Evolutionary conservation across 257 asterid species (phyloP).

Genomic region (Nicotiana attenuata): DNA sequence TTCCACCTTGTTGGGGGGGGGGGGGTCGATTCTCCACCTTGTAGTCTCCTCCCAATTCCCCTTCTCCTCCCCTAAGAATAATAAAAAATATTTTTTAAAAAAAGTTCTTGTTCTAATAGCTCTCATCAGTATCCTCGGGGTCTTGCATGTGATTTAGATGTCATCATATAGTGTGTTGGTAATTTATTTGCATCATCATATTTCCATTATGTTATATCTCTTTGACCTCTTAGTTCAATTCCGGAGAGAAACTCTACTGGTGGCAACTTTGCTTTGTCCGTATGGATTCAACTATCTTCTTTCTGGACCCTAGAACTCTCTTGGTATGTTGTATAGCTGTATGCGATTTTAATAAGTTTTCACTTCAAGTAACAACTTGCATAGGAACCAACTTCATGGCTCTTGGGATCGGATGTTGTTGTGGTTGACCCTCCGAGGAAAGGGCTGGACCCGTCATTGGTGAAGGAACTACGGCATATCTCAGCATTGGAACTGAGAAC

Average conservation of each 20-base stretch:
- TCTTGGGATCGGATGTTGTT: slow-evolving; percentile 81
- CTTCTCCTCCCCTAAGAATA: no score
- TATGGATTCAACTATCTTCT: not conserved
- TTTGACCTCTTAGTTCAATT: slow-evolving; percentile 2
- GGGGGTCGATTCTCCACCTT: no score
- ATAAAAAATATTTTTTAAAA: no score
- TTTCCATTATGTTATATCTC: not conserved
- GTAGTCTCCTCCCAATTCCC: no score
- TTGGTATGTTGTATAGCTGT: not conserved
- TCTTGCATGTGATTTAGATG: no score
- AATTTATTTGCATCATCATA: not conserved
- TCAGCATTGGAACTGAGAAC: slow-evolving; percentile 37
- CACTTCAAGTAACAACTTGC: slow-evolving; percentile 15
- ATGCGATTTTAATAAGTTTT: slow-evolving; percentile 8
- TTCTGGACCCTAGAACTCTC: not conserved
- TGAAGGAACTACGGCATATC: slow-evolving; percentile 49
- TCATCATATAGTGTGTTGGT: no score
- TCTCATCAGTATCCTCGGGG: no score
- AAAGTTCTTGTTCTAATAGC: no score
- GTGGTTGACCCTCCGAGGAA: slow-evolving; percentile 98
- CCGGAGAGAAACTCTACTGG: not conserved
- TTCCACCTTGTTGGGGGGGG: no score
- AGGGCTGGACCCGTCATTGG: slow-evolving; percentile 75
- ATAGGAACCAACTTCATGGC: slow-evolving; percentile 92
- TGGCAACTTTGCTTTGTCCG: not conserved